Evolutionary conservation across 2,329 filamentous ascomycete species (phyloP), one percentile per base, ranked within the genome.

Genomic region (Stachybotrys chartarum): DNA sequence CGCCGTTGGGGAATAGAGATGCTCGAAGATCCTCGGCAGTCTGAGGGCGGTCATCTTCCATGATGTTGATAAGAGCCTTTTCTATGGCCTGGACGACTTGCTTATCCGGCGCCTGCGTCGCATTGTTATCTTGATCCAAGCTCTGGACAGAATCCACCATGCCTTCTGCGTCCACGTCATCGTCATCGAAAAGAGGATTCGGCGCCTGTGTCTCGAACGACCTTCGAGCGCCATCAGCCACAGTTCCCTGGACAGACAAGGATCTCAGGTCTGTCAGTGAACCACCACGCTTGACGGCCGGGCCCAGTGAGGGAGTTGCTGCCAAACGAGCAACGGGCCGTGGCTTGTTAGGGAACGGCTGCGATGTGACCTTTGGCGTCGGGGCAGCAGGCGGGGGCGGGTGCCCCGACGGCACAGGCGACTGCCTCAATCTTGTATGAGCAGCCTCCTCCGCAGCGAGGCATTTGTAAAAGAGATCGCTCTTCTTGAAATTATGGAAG

Each of bases 381-480:
- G 61, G 61, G 48, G 60, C 55, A 14, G 60, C 53, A 35, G 63
- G 59, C 10, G 58, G 56, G 7, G 30, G 31, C 45, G 8, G n/a
- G 45, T 47, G 17, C 7, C 45, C 45, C 7, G 30, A 48, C 42
- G 39, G 14, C 16, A 52, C 35, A 17, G 50, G 50, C 11, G 31
- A 14, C 32, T 42, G 31, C 7, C 45, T 18, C 55, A 55, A 56
- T 31, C 68, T 68, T 7, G 63, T 56, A 52, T 66, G 76, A 1
- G 81, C 78, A 47, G 83, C 79, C 71, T 96, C 91, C 64, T 96
- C 90, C 12, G 93, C 89, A 7, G 93, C 91, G 1, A 99, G 78
- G 68, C 92, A 97, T 69, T 99, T 99, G 77, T 94, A 97, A 69
- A 91, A 99, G 1, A 99, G 72, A 66, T 97, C 94, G 0, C 94